Evolutionary conservation across 306 rosid genomes (phyloP).

Genomic region (Pyrus betulifolia): DNA sequence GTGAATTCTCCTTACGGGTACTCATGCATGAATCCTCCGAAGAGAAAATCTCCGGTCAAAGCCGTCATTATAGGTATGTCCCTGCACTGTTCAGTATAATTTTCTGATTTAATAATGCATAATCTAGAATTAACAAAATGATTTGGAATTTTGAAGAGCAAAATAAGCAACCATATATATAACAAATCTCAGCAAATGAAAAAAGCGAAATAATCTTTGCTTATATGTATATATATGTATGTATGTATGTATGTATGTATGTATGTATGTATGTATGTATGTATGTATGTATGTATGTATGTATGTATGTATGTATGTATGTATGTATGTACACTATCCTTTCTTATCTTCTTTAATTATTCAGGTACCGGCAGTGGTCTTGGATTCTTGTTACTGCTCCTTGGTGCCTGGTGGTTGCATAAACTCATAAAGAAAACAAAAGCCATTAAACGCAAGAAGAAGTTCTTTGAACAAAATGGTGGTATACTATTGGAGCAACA

Average conservation of each 20-base stretch:
- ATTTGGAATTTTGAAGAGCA: not conserved
- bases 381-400: not conserved
- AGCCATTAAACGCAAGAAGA: not conserved
- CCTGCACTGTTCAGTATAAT: not conserved
- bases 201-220: not conserved
- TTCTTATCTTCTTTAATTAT: not conserved
- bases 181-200: not conserved
- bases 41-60: not conserved
- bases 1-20: too few species aligned
- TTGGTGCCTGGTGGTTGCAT: not conserved
- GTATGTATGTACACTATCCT: not conserved
- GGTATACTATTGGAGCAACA: not conserved
- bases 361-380: not conserved
- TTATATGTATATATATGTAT: not conserved
- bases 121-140: not conserved
- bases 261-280: too few species aligned
- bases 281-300: too few species aligned
- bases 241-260: too few species aligned
- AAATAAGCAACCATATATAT: not conserved
- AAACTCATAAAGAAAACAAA: not conserved
- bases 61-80: constrained; percentile 6
- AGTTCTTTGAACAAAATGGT: not conserved
- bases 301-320: too few species aligned
- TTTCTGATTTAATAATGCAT: not conserved
- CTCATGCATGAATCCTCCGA: not conserved